These are phyloP conservation scores for Fusarium armeniacum DNA, from an alignment of 2,329 filamentous ascomycete genomes.

Conservation along the genomic window DNA sequence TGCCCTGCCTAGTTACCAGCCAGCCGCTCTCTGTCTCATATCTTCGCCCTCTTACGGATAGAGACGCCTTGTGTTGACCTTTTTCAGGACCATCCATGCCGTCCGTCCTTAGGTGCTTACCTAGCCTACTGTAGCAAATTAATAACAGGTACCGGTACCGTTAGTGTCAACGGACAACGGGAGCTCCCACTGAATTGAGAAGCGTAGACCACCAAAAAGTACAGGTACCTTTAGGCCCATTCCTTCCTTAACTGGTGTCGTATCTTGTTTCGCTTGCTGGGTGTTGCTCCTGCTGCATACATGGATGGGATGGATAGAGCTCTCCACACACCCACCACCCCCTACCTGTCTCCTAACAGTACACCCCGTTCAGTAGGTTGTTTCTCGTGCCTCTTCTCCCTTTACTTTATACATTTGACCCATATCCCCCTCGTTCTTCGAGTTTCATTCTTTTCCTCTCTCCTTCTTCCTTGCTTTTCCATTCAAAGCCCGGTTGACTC, in stretches of 20 bases:
- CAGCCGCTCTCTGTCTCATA: conserved; percentile 40
- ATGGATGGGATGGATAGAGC: neutral
- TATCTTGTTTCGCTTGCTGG: conserved; percentile 47
- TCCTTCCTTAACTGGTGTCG: conserved; percentile 42
- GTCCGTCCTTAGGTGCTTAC: conserved; percentile 7
- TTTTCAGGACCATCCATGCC: conserved; percentile 34
- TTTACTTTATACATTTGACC: conserved; percentile 32
- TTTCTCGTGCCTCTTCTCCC: conserved; percentile 35
- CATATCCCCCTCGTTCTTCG: conserved; percentile 31
- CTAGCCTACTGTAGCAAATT: neutral
- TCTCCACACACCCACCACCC: conserved; percentile 31
- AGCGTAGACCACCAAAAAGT: conserved; percentile 23
- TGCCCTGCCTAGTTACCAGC: conserved; percentile 9
- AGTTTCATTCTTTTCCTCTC: conserved; percentile 28
- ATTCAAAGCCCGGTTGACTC: conserved; percentile 46
- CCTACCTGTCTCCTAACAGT: conserved; percentile 20
- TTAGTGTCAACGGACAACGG: conserved; percentile 23
- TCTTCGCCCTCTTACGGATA: conserved; percentile 26
- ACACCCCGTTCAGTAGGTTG: conserved; percentile 20
- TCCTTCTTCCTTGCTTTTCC: conserved; percentile 37
- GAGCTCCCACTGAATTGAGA: conserved; percentile 17
- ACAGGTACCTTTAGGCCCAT: conserved; percentile 32
- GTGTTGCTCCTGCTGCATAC: conserved; percentile 1
- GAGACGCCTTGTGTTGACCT: conserved; percentile 11
- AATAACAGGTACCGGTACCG: conserved; percentile 4